phyloP scores from a whole-genome alignment of 1,284 basidiomycete genomes.

The Austroboletus sp. region DNA sequence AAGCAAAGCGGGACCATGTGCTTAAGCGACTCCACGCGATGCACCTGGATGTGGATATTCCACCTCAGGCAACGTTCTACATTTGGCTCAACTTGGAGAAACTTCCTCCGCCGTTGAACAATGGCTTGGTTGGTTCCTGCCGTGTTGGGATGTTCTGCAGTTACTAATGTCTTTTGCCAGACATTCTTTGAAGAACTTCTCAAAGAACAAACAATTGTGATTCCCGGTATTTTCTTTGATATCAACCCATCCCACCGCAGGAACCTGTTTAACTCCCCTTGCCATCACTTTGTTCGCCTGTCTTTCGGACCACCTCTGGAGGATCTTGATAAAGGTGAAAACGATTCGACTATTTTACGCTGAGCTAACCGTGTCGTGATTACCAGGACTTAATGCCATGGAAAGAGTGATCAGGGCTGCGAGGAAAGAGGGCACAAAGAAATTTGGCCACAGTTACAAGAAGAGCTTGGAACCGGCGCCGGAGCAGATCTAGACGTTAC shows the following conservation, averaged over 20 bases:
- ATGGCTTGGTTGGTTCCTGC: slow-evolving; percentile 60
- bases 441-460: slow-evolving; percentile 65
- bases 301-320: slow-evolving; percentile 84
- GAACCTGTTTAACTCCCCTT: slow-evolving; percentile 85
- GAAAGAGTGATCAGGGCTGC: slow-evolving; percentile 69
- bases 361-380: slow-evolving; percentile 4
- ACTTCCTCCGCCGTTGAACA: slow-evolving; percentile 76
- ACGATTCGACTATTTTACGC: background rate
- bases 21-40: slow-evolving; percentile 74
- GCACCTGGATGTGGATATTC: slow-evolving; percentile 68
- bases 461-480: slow-evolving; percentile 43
- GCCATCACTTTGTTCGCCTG: slow-evolving; percentile 81
- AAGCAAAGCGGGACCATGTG: slow-evolving; percentile 84
- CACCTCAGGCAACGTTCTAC: slow-evolving; percentile 78
- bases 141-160: background rate
- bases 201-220: slow-evolving; percentile 85
- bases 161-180: slow-evolving; percentile 31
- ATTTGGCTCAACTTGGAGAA: slow-evolving; percentile 83
- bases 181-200: slow-evolving; percentile 93
- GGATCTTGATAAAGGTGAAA: slow-evolving; percentile 71
- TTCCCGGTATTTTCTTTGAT: slow-evolving; percentile 89
- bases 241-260: slow-evolving; percentile 78
- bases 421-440: slow-evolving; percentile 52
- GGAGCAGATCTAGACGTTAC: slow-evolving; percentile 21
- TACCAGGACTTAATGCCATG: slow-evolving; percentile 77